Evolutionary conservation across 73 alveolate genomes (phyloP), one percentile per base, ranked within the genome.

Genomic region (Paramecium primaurelia): DNA sequence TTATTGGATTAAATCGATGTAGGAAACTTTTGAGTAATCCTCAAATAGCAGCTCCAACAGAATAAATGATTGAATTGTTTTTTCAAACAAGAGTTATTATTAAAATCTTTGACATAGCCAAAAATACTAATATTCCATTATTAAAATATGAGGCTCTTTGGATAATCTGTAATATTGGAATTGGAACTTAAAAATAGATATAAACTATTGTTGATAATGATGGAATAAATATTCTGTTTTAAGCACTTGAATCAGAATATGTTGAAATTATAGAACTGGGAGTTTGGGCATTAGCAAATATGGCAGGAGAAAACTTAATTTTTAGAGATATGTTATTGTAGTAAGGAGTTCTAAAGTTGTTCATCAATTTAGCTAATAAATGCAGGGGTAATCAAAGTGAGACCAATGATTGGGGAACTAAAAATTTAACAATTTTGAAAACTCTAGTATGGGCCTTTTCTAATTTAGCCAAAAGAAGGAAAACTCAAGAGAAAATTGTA

Each of bases 281-380:
- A 8, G 88, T 95, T 73, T 96, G 99, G 99, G 94, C 96, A 10
- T 88, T 97, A 7, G 98, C 97, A 58, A 97, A 97, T 92, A 95
- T 97, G 59, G 97, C 98, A 10, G 98, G 98, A 34, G 99, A 96
- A 25, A 86, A 95, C 59, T 6, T 20, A 26, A 93, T 94, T 44
- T 91, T 86, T 28, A 94, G 98, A 86, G 96, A 95, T 84, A 32
- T 89, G 16, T 86, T 97, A 60, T 89, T 95, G 10, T 59, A 89
- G 16, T 92, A 59, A 18, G 96, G 47, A 64, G 84, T 28, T 32
- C 84, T 32, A 11, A 1, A 32, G 20, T 14, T 47, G 8, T 32
- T 64, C 6, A 64, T 64, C 2, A 4, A 34, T 22, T 22, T 64
- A 11, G 84, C 84, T n/a, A 12, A n/a, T 6, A 64, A 22, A 14